Evolutionary conservation across 345 rosid species (phyloP).

Genomic region (Euphorbia pulcherrima): DNA sequence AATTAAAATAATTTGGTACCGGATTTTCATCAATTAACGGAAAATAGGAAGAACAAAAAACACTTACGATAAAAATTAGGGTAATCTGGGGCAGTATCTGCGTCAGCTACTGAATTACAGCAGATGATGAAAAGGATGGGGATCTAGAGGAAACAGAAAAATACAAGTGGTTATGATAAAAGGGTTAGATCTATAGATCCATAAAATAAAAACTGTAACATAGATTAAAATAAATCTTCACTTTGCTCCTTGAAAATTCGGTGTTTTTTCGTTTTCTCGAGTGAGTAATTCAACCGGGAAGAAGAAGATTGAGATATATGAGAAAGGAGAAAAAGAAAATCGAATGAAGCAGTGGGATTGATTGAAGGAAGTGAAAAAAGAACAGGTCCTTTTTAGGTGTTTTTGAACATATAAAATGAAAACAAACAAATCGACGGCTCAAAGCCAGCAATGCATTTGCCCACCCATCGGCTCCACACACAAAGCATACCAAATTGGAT

Average conservation of each 20-base stretch:
- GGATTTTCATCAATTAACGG: conserved; percentile 11
- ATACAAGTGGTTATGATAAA: conserved; percentile 33
- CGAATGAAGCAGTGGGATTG: conserved; percentile 25
- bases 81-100: conserved; percentile 5
- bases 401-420: conserved; percentile 26
- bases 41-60: not conserved
- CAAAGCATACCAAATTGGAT: too few relatives aligned
- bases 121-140: conserved; percentile 36
- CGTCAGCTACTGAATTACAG: conserved; percentile 33
- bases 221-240: not conserved
- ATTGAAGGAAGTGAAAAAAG: conserved; percentile 1
- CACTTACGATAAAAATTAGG: conserved; percentile 37
- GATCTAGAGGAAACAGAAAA: conserved; percentile 51
- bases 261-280: not conserved
- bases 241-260: conserved; percentile 9
- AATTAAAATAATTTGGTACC: not conserved
- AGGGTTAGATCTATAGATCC: conserved; percentile 53
- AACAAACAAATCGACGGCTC: conserved; percentile 34
- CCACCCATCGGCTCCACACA: conserved; percentile 41
- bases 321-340: not conserved
- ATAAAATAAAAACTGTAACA: conserved; percentile 27
- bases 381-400: conserved; percentile 14
- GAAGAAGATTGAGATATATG: not conserved
- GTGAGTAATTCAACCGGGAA: not conserved
- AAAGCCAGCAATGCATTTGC: conserved; percentile 44